Base-by-base conservation (phyloP, 2,329 filamentous ascomycete genomes). In the Stachybotrys chartarum region DNA sequence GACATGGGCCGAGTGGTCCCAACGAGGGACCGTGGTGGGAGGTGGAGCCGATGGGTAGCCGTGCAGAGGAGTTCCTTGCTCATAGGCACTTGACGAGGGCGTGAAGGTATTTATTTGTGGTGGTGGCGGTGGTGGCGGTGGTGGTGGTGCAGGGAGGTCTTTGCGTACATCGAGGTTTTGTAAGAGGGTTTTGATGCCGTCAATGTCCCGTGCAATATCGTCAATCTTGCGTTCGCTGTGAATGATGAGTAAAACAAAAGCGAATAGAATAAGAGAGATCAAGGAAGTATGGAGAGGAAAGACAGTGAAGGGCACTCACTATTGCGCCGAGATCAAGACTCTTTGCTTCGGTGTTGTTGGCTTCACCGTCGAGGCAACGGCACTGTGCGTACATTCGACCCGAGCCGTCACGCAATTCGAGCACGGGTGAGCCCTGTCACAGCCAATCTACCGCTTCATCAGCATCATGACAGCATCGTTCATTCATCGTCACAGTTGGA, bases 191-290 rank as follows among this genome's bases (percentile, higher is more conserved):
- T 70, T 68, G 49, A 73, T 72, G 14, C 61, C 61, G 24, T 68
- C 63, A 44, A 73, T 61, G 54, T 69, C 68, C 18, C 60, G 63
- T 48, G 61, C 66, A 46, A 71, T 70, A 1, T 63, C 61, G 44
- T 73, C 70, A 30, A 73, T 70, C 54, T 73, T 73, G 49, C 61
- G 64, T 51, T 73, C 71, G 55, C 70, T 73, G 6, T 42, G 14
- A 3, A 10, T 42, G 8, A 14, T 42, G 10, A 42, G 14, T 42
- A 42, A 10, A n/a, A 16, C 5, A 3, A 18, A 1, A 18, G 7
- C 1, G 12, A 24, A 24, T 4, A 2, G 24, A 24, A 24, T 24
- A 24, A 24, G 24, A 24, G 24, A 24, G 24, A 24, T 24, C 24
- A 6, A 42, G 35, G 35, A 5, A 14, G 3, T 42, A 10, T 42